phyloP scores from a whole-genome alignment of 148 eudicot genomes.

The Arctostaphylos glauca region DNA sequence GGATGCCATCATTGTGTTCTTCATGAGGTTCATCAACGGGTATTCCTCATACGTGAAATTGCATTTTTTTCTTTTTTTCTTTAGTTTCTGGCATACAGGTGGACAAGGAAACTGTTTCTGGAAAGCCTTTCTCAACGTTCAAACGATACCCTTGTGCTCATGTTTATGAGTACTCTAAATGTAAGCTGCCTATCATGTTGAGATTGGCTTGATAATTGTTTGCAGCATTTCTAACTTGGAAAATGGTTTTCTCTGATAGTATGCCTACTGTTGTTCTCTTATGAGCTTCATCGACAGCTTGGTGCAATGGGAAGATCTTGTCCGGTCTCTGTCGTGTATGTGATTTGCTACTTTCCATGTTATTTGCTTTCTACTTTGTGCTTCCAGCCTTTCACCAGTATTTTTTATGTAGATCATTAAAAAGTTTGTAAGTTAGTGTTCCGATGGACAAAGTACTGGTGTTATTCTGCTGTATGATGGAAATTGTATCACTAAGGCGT shows the following conservation, averaged over 20 bases:
- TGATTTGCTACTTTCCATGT: slow-evolving; percentile 14
- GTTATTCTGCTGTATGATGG: not conserved
- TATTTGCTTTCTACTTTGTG: not conserved
- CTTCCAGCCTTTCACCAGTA: not conserved
- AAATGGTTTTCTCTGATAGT: slow-evolving; percentile 40
- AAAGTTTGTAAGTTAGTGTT: not conserved
- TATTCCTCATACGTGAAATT: not conserved
- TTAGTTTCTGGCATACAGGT: slow-evolving; percentile 50
- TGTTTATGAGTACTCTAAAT: slow-evolving; percentile 73
- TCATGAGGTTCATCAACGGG: not conserved
- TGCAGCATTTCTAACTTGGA: slow-evolving; percentile 11
- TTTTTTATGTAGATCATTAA: not conserved
- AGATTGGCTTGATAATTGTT: not conserved
- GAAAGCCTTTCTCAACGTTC: slow-evolving; percentile 36
- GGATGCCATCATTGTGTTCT: not conserved
- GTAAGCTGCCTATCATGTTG: slow-evolving; percentile 46
- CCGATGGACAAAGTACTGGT: not conserved
- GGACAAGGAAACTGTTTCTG: slow-evolving; percentile 54
- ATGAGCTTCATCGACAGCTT: slow-evolving; percentile 74
- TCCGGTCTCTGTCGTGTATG: slow-evolving; percentile 71
- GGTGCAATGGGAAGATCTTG: slow-evolving; percentile 33
- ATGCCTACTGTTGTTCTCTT: slow-evolving; percentile 62
- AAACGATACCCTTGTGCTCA: slow-evolving; percentile 66
- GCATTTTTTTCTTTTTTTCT: slow-evolving; percentile 16
- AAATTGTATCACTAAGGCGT: not conserved